These are phyloP conservation scores for Debaryomyces hansenii DNA, from an alignment of 805 yeast species.

Conservation along the genomic window DNA sequence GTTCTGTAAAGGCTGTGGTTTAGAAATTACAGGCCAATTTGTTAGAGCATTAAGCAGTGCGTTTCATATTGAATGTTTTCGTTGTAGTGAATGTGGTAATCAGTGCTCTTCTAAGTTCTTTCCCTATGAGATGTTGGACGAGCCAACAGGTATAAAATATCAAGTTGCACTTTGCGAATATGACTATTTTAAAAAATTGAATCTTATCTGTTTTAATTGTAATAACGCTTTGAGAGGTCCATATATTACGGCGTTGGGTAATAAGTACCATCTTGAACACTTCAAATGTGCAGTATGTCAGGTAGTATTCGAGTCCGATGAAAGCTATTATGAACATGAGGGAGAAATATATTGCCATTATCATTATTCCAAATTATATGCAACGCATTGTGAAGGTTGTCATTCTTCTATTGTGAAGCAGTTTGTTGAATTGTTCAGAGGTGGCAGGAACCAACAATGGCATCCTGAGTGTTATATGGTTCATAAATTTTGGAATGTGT, in stretches of 20 bases:
- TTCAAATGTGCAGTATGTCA: constrained; percentile 88
- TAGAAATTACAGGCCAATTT: constrained; percentile 59
- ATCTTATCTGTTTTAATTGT: constrained; percentile 84
- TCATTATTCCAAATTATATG: constrained; percentile 84
- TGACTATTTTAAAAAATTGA: constrained; percentile 84
- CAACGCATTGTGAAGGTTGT: constrained; percentile 93
- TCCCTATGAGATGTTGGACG: constrained; percentile 62
- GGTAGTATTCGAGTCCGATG: constrained; percentile 84
- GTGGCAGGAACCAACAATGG: constrained; percentile 95
- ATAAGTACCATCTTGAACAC: constrained; percentile 92
- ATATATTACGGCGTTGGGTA: constrained; percentile 89
- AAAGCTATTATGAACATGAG: constrained; percentile 87
- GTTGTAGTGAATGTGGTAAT: constrained; percentile 79
- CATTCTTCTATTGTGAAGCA: constrained; percentile 87
- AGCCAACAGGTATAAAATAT: constrained; percentile 23
- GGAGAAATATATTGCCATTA: constrained; percentile 84
- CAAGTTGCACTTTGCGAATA: constrained; percentile 77
- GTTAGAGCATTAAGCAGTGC: constrained; percentile 80
- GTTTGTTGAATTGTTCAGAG: constrained; percentile 87
- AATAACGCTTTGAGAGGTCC: constrained; percentile 85
- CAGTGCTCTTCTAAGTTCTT: constrained; percentile 87
- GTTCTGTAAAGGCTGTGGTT: constrained; percentile 36
- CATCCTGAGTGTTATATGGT: constrained; percentile 99
- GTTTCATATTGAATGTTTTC: constrained; percentile 85
- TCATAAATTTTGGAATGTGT: constrained; percentile 93